Evolutionary conservation across 352 stramenopile species (phyloP).

Genomic region (Globisporangium takayamanum): DNA sequence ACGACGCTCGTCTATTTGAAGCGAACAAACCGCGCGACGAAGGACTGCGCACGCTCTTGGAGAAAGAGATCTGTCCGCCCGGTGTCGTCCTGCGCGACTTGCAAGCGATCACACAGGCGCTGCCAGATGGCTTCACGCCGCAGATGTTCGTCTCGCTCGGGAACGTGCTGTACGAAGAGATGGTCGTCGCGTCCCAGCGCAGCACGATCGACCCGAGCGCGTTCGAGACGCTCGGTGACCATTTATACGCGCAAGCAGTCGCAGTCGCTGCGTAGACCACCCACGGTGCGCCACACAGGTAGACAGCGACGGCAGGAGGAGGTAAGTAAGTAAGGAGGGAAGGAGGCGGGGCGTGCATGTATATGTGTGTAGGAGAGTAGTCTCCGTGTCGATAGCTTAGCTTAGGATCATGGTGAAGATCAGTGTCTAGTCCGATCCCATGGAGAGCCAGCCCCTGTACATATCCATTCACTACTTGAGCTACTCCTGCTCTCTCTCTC

Average conservation of each 20-base stretch:
- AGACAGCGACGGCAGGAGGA: not conserved
- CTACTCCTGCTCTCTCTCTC: not conserved
- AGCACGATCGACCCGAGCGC: slow-evolving; percentile 39
- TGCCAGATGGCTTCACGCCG: slow-evolving; percentile 65
- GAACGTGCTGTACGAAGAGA: slow-evolving; percentile 65
- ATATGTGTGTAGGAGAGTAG: not conserved
- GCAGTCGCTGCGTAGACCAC: slow-evolving; percentile 30
- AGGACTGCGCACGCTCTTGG: slow-evolving; percentile 40
- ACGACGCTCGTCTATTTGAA: slow-evolving; percentile 18
- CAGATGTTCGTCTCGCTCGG: slow-evolving; percentile 63
- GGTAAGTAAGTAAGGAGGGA: no score
- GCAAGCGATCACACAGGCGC: slow-evolving; percentile 32
- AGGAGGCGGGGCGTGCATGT: not conserved
- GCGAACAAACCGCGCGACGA: slow-evolving; percentile 24
- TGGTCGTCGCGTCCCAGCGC: slow-evolving; percentile 37
- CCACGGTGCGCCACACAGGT: not conserved
- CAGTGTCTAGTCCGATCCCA: no score
- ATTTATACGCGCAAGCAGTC: slow-evolving; percentile 46
- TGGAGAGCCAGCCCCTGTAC: no score
- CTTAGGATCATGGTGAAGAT: not conserved
- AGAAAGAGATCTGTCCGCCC: slow-evolving; percentile 23
- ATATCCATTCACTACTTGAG: no score
- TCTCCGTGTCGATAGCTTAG: slow-evolving; percentile 1
- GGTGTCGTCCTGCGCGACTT: slow-evolving; percentile 51
- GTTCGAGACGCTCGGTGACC: slow-evolving; percentile 47